Percentiles rank a stretch among this genome's conserved stretches.
Evolutionary conservation across 106 monocot species (phyloP).

Genomic region (Narthecium ossifragum): DNA sequence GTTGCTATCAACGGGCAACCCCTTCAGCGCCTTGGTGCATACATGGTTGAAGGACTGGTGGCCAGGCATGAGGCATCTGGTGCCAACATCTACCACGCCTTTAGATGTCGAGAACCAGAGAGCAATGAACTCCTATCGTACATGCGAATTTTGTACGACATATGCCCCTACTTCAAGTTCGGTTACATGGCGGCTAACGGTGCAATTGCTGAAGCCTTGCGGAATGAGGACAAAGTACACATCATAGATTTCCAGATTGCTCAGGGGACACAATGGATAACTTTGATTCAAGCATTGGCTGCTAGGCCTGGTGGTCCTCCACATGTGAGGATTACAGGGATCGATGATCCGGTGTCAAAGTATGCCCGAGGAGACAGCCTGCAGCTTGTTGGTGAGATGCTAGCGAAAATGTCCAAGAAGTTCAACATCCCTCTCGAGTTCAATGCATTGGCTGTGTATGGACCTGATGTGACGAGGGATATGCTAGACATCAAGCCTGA

Average conservation of each 20-base stretch:
- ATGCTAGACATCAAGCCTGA: slow-evolving; percentile 71
- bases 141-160: slow-evolving; percentile 46
- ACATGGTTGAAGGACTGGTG: slow-evolving; percentile 75
- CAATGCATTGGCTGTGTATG: slow-evolving; percentile 27
- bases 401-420: slow-evolving; percentile 47
- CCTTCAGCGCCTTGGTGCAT: slow-evolving; percentile 71
- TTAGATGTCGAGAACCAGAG: slow-evolving; percentile 53
- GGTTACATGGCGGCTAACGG: slow-evolving; percentile 95
- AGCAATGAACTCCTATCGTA: slow-evolving; percentile 32
- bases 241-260: slow-evolving; percentile 90
- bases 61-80: slow-evolving; percentile 65
- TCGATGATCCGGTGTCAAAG: slow-evolving; percentile 63
- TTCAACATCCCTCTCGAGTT: slow-evolving; percentile 81
- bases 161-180: slow-evolving; percentile 91
- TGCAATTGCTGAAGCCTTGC: slow-evolving; percentile 81
- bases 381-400: slow-evolving; percentile 39
- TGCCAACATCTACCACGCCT: slow-evolving; percentile 51
- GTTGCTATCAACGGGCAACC: slow-evolving; percentile 67
- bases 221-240: slow-evolving; percentile 66
- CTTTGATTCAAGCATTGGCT: slow-evolving; percentile 79
- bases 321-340: slow-evolving; percentile 76
- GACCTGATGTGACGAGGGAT: slow-evolving; percentile 43
- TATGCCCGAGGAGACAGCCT: slow-evolving; percentile 55
- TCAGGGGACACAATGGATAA: slow-evolving; percentile 87
- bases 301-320: slow-evolving; percentile 80